Conservation (phyloP, 2,329 filamentous ascomycete species). For the Aspergillus cejpii region DNA sequence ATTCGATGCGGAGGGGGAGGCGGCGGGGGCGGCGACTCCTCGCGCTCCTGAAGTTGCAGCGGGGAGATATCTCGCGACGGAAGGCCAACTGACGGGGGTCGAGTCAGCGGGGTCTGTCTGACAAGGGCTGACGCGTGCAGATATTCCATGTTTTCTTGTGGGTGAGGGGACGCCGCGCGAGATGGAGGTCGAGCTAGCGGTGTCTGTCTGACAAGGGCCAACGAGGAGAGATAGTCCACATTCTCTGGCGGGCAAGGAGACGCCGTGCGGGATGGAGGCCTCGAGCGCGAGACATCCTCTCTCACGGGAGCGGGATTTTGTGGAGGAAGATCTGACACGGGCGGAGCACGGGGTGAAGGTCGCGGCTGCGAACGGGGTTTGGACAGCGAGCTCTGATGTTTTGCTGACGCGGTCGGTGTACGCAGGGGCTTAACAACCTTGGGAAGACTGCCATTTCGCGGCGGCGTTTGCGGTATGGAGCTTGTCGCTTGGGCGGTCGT, state of each 20-base stretch:
- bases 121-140: slow-evolving; percentile 9
- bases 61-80: slow-evolving; percentile 24
- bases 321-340: slow-evolving; percentile 12
- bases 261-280: slow-evolving; percentile 23
- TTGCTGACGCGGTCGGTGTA: slow-evolving; percentile 35
- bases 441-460: slow-evolving; percentile 30
- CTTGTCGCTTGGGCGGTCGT: slow-evolving; percentile 33
- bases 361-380: slow-evolving; percentile 31
- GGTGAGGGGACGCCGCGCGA: slow-evolving; percentile 12
- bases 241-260: slow-evolving; percentile 9
- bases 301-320: neutral
- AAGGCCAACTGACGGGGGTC: slow-evolving; percentile 1
- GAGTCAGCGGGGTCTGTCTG: slow-evolving; percentile 5
- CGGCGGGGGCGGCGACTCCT: slow-evolving; percentile 73
- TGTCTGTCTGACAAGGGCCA: slow-evolving; percentile 1
- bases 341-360: slow-evolving; percentile 23
- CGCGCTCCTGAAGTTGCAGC: slow-evolving; percentile 43
- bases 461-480: slow-evolving; percentile 32
- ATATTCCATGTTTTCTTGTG: slow-evolving; percentile 7
- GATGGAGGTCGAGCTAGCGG: slow-evolving; percentile 15
- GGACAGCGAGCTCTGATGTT: slow-evolving; percentile 33
- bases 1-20: slow-evolving; percentile 72
- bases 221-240: neutral
- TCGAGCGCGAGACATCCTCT: slow-evolving; percentile 12
- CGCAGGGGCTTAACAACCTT: slow-evolving; percentile 30